Conservation (phyloP, 352 stramenopile species). For the Globisporangium iwayamae region DNA sequence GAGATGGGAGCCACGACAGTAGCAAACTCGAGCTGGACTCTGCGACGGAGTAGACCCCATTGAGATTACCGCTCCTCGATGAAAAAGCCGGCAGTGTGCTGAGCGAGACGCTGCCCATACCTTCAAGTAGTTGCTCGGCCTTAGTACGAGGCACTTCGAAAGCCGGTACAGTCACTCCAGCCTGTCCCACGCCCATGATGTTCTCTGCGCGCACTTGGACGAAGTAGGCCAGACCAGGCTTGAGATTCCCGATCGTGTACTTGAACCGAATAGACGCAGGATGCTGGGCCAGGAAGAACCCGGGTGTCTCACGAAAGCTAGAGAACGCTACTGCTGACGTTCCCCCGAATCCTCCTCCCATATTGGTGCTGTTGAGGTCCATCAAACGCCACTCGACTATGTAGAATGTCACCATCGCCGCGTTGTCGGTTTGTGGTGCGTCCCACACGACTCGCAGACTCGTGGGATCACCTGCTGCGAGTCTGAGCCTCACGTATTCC, state of each 20-base stretch:
- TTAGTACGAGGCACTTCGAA: conserved; percentile 64
- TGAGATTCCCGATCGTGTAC: conserved; percentile 52
- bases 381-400: conserved; percentile 77
- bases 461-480: conserved; percentile 63
- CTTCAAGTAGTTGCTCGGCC: conserved; percentile 38
- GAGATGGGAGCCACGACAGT: conserved; percentile 53
- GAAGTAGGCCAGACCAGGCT: conserved; percentile 41
- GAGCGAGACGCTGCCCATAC: conserved; percentile 48
- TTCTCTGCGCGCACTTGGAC: conserved; percentile 67
- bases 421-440: conserved; percentile 76
- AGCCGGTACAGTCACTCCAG: conserved; percentile 33
- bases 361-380: conserved; percentile 31
- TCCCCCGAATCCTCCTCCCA: not conserved
- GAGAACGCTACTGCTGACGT: not conserved
- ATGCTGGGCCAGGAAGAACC: conserved; percentile 44
- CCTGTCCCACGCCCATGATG: conserved; percentile 57
- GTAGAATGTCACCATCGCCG: conserved; percentile 82
- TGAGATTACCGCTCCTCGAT: conserved; percentile 5
- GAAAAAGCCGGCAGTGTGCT: conserved; percentile 36
- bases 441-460: conserved; percentile 89
- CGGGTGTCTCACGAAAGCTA: conserved; percentile 38
- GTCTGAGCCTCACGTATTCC: conserved; percentile 56
- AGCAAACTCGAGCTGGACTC: conserved; percentile 37
- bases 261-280: conserved; percentile 62
- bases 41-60: conserved; percentile 23